Evolutionary conservation across 306 rosid genomes (phyloP).

Genomic region (Corylus heterophylla): DNA sequence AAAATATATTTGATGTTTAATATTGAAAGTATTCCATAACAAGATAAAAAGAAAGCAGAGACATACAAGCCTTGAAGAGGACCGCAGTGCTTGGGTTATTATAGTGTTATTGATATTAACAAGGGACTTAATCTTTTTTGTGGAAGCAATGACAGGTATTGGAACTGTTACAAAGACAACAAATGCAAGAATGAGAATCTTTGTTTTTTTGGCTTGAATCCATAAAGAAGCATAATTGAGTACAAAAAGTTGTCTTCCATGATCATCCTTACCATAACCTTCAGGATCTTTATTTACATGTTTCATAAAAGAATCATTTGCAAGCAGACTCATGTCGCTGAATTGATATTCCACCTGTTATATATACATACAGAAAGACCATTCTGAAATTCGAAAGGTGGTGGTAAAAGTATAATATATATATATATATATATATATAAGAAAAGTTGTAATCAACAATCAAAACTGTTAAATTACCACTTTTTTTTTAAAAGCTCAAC

Average conservation of each 20-base stretch:
- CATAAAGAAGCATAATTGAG: not conserved
- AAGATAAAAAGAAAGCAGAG: constrained; percentile 1
- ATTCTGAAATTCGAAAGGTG: not conserved
- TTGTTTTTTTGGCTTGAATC: not conserved
- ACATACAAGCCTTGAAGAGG: constrained; percentile 88
- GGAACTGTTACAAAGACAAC: constrained; percentile 55
- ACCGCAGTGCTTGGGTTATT: constrained; percentile 68
- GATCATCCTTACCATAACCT: constrained; percentile 69
- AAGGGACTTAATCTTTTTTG: constrained; percentile 81
- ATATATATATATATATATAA: too few relatives aligned
- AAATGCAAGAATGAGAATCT: constrained; percentile 10
- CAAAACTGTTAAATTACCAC: too few relatives aligned
- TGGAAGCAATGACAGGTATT: constrained; percentile 65
- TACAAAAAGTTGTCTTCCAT: not conserved
- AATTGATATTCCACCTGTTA: constrained; percentile 87
- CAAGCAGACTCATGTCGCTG: constrained; percentile 85
- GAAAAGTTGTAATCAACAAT: too few relatives aligned
- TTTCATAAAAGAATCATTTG: constrained; percentile 80
- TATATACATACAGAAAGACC: constrained; percentile 14
- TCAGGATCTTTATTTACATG: constrained; percentile 89
- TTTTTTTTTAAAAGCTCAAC: too few relatives aligned
- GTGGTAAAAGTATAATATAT: not conserved
- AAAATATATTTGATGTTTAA: too few relatives aligned
- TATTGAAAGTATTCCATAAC: not conserved
- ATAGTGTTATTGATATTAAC: constrained; percentile 42